Evolutionary conservation across 495 filamentous ascomycete species (phyloP).

Genomic region (Filosporella fistucella): DNA sequence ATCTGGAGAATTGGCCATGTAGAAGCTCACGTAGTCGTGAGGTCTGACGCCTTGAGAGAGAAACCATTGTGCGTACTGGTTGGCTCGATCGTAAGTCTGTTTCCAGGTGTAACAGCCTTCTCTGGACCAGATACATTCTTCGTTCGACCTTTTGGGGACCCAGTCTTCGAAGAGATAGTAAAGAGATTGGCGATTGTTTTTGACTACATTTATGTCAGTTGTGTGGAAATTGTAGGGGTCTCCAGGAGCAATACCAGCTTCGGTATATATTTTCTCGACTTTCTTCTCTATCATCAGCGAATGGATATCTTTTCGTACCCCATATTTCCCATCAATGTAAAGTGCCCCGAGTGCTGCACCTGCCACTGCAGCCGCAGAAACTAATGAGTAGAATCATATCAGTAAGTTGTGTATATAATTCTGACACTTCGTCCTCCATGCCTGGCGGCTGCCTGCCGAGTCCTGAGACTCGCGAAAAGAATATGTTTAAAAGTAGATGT

Average conservation of each 20-base stretch:
- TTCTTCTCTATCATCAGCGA: constrained; percentile 26
- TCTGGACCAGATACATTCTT: constrained; percentile 63
- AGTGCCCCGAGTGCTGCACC: constrained; percentile 42
- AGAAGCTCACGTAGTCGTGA: constrained; percentile 65
- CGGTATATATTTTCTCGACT: constrained; percentile 27
- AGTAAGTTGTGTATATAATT: no score
- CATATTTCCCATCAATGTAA: constrained; percentile 70
- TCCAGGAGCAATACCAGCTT: constrained; percentile 18
- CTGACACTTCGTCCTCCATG: no score
- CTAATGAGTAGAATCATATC: constrained; percentile 5
- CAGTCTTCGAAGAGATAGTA: constrained; percentile 64
- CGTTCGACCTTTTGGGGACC: constrained; percentile 39
- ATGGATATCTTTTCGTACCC: constrained; percentile 55
- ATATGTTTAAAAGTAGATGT: no score
- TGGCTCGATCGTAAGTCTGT: constrained; percentile 47
- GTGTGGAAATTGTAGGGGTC: constrained; percentile 19
- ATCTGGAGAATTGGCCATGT: constrained; percentile 67
- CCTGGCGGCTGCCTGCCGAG: no score
- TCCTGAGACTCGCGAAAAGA: no score
- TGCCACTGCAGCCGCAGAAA: constrained; percentile 47
- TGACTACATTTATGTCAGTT: constrained; percentile 28
- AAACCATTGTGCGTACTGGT: constrained; percentile 65
- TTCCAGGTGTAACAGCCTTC: constrained; percentile 58
- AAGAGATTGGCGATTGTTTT: constrained; percentile 45
- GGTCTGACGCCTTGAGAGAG: constrained; percentile 52